Evolutionary conservation across 495 filamentous ascomycete species (phyloP).

Genomic region (Bryoglossum gracile): DNA sequence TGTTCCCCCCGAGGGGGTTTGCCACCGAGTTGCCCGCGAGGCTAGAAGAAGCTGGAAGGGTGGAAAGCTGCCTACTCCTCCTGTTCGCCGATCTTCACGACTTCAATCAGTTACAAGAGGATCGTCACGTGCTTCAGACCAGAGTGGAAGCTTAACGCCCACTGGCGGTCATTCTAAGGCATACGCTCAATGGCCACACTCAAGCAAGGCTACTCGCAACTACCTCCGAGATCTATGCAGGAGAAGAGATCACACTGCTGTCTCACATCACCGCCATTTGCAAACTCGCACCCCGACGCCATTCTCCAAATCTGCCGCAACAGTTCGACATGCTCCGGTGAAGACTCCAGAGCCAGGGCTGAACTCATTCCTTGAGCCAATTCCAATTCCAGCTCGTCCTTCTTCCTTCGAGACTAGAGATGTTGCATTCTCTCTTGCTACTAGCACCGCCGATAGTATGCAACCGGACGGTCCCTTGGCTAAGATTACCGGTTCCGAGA

Average conservation of each 20-base stretch:
- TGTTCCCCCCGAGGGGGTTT: conserved; percentile 84
- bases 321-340: conserved; percentile 31
- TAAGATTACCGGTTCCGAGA: conserved; percentile 30
- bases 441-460: conserved; percentile 77
- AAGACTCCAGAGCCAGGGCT: too few species aligned
- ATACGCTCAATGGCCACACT: conserved; percentile 67
- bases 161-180: conserved; percentile 30
- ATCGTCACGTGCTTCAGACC: conserved; percentile 17
- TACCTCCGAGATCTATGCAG: conserved; percentile 80
- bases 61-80: conserved; percentile 31
- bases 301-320: conserved; percentile 41
- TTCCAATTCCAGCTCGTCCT: conserved; percentile 28
- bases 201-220: conserved; percentile 68
- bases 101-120: neutral
- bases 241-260: conserved; percentile 58
- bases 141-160: conserved; percentile 64
- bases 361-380: too few species aligned
- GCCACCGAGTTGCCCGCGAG: conserved; percentile 77
- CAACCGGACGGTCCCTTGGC: conserved; percentile 64
- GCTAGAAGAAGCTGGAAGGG: conserved; percentile 80
- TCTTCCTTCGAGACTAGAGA: conserved; percentile 58
- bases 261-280: conserved; percentile 63
- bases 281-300: conserved; percentile 70
- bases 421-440: conserved; percentile 75
- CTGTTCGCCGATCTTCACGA: conserved; percentile 10